Evolutionary conservation across 2,329 filamentous ascomycete species (phyloP).

Genomic region (Calonectria henricotiae): DNA sequence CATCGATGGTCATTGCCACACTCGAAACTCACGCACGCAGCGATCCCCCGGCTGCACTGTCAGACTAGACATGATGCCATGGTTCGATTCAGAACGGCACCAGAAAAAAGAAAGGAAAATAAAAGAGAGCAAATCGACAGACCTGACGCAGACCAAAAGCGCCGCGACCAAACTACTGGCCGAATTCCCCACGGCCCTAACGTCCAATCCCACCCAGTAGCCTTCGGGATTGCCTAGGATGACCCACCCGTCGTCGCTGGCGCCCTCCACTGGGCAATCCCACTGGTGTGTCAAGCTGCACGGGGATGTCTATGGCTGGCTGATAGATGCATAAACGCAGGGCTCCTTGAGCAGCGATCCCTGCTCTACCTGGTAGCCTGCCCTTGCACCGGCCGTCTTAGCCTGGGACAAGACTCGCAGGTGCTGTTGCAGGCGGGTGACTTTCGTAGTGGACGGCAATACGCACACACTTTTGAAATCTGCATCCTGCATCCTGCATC

Average conservation of each 20-base stretch:
- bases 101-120: slow-evolving; percentile 14
- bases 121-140: slow-evolving; percentile 15
- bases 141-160: slow-evolving; percentile 21
- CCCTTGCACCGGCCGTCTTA: slow-evolving; percentile 28
- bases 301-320: slow-evolving; percentile 32
- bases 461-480: slow-evolving; percentile 22
- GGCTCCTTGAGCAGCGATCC: slow-evolving; percentile 30
- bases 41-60: slow-evolving; percentile 4
- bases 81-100: slow-evolving; percentile 16
- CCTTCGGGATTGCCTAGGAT: slow-evolving; percentile 28
- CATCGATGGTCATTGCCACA: slow-evolving; percentile 7
- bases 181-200: slow-evolving; percentile 24
- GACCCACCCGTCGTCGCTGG: slow-evolving; percentile 11
- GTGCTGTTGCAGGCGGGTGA: slow-evolving; percentile 22
- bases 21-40: slow-evolving; percentile 30
- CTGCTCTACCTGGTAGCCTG: slow-evolving; percentile 21
- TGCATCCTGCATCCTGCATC: slow-evolving; percentile 24
- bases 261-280: slow-evolving; percentile 31
- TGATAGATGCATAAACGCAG: slow-evolving; percentile 39
- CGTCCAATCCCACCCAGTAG: slow-evolving; percentile 21
- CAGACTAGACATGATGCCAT: slow-evolving; percentile 24
- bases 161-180: slow-evolving; percentile 21
- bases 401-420: slow-evolving; percentile 30
- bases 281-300: slow-evolving; percentile 30
- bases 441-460: slow-evolving; percentile 17